Conservation (phyloP, 2,329 filamentous ascomycete genomes). For the Apiospora rasikravindrae region DNA sequence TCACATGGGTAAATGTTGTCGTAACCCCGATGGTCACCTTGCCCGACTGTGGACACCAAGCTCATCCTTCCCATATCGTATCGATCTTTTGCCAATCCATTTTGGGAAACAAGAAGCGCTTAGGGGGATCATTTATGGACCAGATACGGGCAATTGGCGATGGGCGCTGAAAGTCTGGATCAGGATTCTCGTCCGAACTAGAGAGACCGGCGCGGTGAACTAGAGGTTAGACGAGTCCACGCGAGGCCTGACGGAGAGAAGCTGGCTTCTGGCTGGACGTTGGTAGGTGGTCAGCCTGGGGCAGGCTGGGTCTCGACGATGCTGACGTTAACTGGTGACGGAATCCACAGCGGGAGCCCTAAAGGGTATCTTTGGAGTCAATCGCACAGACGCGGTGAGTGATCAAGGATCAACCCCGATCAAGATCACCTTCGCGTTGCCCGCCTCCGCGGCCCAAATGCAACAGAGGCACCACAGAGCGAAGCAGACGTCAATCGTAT, state of each 20-base stretch:
- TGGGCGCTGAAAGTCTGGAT: not conserved
- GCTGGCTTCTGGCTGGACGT: not conserved
- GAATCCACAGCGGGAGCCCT: slow-evolving; percentile 12
- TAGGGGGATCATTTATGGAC: not conserved
- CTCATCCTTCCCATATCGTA: slow-evolving; percentile 1
- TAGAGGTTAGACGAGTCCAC: slow-evolving; percentile 1
- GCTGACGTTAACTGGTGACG: not conserved
- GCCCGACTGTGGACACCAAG: slow-evolving; percentile 5
- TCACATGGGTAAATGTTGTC: slow-evolving; percentile 6
- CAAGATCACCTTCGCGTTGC: not conserved
- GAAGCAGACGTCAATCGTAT: not conserved
- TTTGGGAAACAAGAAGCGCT: not conserved
- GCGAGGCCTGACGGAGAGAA: not conserved
- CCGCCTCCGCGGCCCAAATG: slow-evolving; percentile 5
- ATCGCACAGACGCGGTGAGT: slow-evolving; percentile 18
- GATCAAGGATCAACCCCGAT: slow-evolving; percentile 3
- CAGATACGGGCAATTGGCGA: not conserved
- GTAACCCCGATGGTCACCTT: slow-evolving; percentile 1
- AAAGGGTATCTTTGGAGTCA: slow-evolving; percentile 18
- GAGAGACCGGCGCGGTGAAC: not conserved
- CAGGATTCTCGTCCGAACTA: not conserved
- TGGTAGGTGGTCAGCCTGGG: not conserved
- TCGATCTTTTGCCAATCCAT: not conserved
- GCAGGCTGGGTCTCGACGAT: not conserved
- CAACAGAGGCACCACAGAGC: not conserved